These are phyloP conservation scores for Sclerotinia spermophila DNA, from an alignment of 2,329 filamentous ascomycete species.

Conservation along the genomic window DNA sequence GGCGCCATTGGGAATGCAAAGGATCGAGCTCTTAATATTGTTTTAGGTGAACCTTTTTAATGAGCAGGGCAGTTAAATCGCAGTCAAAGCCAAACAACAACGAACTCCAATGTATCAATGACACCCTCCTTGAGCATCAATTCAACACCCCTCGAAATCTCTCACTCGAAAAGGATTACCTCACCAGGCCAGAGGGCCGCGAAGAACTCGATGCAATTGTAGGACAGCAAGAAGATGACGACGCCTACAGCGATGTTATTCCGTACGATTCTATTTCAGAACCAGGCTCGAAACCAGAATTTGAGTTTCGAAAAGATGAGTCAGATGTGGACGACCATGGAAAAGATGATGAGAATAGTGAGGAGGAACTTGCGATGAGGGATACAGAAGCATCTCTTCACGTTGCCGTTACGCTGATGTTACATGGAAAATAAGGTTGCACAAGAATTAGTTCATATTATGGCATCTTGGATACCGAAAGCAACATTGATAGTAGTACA, in stretches of 20 bases:
- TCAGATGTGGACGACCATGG: neutral
- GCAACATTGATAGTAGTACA: slow-evolving; percentile 12
- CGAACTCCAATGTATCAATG: no score
- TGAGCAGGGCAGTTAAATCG: no score
- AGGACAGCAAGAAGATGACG: neutral
- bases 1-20: no score
- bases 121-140: no score
- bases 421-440: neutral
- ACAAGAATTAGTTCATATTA: neutral
- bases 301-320: neutral
- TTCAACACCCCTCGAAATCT: no score
- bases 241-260: neutral
- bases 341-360: neutral
- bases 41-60: no score
- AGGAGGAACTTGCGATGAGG: neutral
- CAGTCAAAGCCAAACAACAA: no score
- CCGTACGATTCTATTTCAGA: neutral
- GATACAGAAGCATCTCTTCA: neutral
- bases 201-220: neutral
- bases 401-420: neutral
- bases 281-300: neutral
- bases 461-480: slow-evolving; percentile 6
- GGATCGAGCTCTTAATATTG: no score
- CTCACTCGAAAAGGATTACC: no score
- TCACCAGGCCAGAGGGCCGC: neutral